Evolutionary conservation across 164 flowering plant species (phyloP).

Genomic region (Platanus orientalis): DNA sequence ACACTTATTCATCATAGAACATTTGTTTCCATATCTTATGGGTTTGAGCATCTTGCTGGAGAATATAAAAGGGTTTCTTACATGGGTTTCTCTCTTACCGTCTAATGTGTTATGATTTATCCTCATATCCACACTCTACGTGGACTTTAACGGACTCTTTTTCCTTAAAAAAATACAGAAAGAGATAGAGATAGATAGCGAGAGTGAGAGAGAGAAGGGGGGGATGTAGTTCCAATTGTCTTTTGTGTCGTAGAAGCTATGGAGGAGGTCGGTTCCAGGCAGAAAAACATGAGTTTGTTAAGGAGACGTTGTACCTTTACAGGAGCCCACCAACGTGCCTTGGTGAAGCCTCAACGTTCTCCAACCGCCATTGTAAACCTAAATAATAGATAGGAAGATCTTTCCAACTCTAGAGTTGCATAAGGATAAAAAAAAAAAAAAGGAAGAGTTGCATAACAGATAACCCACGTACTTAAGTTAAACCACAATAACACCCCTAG

Average conservation of each 20-base stretch:
- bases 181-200: too few species aligned
- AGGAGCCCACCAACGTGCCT: neutral
- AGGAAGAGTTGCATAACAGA: too few species aligned
- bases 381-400: neutral
- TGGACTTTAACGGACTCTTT: neutral
- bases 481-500: too few species aligned
- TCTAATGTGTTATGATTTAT: too few species aligned
- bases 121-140: neutral
- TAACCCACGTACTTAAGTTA: too few species aligned
- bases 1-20: too few species aligned
- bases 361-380: neutral
- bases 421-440: too few species aligned
- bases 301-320: slow-evolving; percentile 2
- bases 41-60: neutral
- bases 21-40: too few species aligned
- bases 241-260: neutral
- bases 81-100: neutral
- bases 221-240: too few species aligned
- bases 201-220: neutral
- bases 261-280: neutral
- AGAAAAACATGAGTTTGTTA: slow-evolving; percentile 5
- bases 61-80: neutral
- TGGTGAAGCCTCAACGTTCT: slow-evolving; percentile 9
- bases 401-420: too few species aligned
- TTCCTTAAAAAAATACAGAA: neutral